These are phyloP conservation scores for Aspergillus fischeri DNA, from an alignment of 2,329 filamentous ascomycete genomes.

Conservation along the genomic window DNA sequence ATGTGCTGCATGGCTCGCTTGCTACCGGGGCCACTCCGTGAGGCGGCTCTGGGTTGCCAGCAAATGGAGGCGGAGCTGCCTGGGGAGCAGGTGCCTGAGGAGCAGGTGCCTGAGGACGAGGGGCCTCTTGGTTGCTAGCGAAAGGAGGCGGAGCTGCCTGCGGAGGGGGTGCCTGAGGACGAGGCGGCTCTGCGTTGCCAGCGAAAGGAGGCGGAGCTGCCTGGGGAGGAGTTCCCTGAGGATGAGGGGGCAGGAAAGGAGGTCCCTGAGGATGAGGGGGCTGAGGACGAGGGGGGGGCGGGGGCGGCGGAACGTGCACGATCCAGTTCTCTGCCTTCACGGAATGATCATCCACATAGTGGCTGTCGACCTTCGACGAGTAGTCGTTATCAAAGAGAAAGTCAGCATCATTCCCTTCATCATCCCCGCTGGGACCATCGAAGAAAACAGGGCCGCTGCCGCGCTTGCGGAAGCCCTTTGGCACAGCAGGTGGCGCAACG, in stretches of 20 bases:
- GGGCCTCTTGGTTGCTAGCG: too few relatives aligned
- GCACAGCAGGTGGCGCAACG: background rate
- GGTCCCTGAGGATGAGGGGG: background rate
- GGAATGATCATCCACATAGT: conserved; percentile 22
- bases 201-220: too few relatives aligned
- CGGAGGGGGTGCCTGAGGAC: too few relatives aligned
- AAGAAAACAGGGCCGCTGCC: background rate
- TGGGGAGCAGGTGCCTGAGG: too few relatives aligned
- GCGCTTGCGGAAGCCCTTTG: background rate
- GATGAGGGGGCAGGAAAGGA: too few relatives aligned
- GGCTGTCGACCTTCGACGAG: conserved; percentile 10
- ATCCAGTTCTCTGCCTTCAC: conserved; percentile 11
- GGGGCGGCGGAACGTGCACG: conserved; percentile 6
- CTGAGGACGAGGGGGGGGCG: background rate
- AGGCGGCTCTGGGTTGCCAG: too few relatives aligned
- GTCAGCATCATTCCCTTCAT: conserved; percentile 11
- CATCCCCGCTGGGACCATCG: conserved; percentile 15
- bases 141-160: too few relatives aligned
- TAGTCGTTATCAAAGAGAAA: conserved; percentile 9
- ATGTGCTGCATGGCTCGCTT: background rate
- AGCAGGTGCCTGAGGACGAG: too few relatives aligned
- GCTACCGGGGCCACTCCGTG: background rate
- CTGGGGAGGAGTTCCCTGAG: too few relatives aligned
- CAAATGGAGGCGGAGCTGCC: too few relatives aligned
- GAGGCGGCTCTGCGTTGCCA: too few relatives aligned